These are phyloP conservation scores for Zizania palustris DNA, from an alignment of 202 grass and related monocot genomes.

Conservation along the genomic window DNA sequence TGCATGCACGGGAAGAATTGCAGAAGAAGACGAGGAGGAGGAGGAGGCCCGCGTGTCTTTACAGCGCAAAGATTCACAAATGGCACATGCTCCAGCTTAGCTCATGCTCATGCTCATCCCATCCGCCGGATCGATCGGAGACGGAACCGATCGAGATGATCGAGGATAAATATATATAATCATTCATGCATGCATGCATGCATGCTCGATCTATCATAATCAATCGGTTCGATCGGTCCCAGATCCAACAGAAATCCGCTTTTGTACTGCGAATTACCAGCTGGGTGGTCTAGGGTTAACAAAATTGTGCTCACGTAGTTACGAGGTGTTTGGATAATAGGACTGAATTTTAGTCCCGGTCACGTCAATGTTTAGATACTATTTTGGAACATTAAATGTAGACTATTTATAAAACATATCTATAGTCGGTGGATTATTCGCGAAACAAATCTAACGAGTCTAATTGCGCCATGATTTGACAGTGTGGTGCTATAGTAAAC, in stretches of 20 bases:
- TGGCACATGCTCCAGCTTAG: constrained; percentile 36
- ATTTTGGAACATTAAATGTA: no score
- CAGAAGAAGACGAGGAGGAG: not conserved
- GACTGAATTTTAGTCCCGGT: no score
- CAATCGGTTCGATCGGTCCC: constrained; percentile 11
- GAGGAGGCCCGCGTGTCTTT: constrained; percentile 33
- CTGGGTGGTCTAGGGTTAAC: no score
- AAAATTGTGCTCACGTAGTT: no score
- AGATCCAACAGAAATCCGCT: constrained; percentile 61
- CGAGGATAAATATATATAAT: constrained; percentile 32
- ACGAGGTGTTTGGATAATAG: no score
- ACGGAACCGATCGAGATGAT: not conserved
- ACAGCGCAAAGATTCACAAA: constrained; percentile 52
- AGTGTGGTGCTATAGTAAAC: no score
- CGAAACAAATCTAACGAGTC: no score
- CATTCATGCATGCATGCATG: not conserved
- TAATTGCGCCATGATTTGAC: no score
- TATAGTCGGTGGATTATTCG: no score
- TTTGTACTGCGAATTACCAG: constrained; percentile 35
- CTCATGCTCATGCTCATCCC: not conserved
- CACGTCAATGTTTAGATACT: no score
- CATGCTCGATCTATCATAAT: not conserved
- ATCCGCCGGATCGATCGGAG: not conserved
- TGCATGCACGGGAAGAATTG: not conserved
- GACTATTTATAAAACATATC: no score